Percentiles rank a stretch among this genome's conserved stretches.
phyloP scores from a whole-genome alignment of 2,329 filamentous ascomycete species.

The Neodidymelliopsis sp. region DNA sequence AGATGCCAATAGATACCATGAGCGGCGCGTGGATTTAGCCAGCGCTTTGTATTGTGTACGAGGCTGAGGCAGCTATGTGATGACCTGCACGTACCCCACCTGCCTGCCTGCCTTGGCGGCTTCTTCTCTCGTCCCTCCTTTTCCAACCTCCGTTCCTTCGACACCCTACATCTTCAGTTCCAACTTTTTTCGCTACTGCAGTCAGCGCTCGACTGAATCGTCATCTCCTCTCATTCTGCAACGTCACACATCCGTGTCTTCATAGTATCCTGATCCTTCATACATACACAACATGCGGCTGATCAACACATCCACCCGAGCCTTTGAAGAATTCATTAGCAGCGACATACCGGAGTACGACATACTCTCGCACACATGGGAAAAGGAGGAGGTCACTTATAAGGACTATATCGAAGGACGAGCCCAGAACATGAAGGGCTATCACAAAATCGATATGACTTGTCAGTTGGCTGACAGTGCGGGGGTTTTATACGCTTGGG shows the following conservation, averaged over 20 bases:
- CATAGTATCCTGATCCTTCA: too few relatives aligned
- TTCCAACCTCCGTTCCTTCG: too few relatives aligned
- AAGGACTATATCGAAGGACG: not conserved
- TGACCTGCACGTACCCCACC: not conserved
- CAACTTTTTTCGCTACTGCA: too few relatives aligned
- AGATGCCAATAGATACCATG: not conserved
- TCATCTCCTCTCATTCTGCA: too few relatives aligned
- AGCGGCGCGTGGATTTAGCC: not conserved
- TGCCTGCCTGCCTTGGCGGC: too few relatives aligned
- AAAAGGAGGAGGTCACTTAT: constrained; percentile 10
- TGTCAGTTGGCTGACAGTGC: not conserved
- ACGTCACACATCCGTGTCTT: too few relatives aligned
- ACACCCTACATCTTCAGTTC: too few relatives aligned
- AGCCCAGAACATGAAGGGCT: not conserved
- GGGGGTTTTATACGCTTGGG: not conserved
- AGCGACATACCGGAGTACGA: constrained; percentile 5
- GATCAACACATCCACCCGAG: not conserved
- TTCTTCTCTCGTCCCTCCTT: too few relatives aligned
- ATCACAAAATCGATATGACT: constrained; percentile 3
- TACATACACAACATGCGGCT: constrained; percentile 9
- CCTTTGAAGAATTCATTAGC: constrained; percentile 2
- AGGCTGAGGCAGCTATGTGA: not conserved
- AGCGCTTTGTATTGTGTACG: too few relatives aligned
- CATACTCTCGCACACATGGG: constrained; percentile 16
- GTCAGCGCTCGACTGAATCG: too few relatives aligned